Evolutionary conservation across 2,329 filamentous ascomycete genomes (phyloP), one percentile per base, ranked within the genome.

Genomic region (Bipolaris sorokiniana): DNA sequence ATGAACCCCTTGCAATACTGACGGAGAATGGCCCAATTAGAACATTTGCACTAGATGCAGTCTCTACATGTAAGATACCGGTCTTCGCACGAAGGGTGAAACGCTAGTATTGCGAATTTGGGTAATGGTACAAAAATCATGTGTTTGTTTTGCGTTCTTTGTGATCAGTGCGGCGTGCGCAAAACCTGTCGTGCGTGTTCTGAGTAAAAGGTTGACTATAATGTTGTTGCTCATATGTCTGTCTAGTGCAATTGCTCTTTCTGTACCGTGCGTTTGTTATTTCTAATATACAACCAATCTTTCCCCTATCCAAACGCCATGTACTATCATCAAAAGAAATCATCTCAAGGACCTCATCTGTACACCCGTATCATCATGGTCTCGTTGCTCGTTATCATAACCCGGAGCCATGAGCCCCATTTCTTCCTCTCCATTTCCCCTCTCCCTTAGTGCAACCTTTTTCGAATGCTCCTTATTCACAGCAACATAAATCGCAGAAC

Each of bases 401-500:
- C 51, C 65, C 34, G 63, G 51, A 7, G 61, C 65, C 66, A 72
- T 75, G 13, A 77, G 54, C 0, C 70, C 69, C 48, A 65, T 60
- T 48, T 74, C 77, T 63, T 78, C 77, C 50, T 76, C 74, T 15
- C 59, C 58, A 20, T 52, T 55, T 5, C 60, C 64, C 13, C 58
- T 50, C 20, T 59, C 69, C 7, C 55, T 37, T 16, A 40, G 40
- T 7, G 53, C 46, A 53, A 53, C 54, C 22, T 61, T 58, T 51
- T 63, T 70, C 2, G 66, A 62, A 15, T 61, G 54, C 53, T 81
- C 80, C 54, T 81, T 82, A 54, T 82, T 80, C 68, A 87, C 74
- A 0, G 86, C 87, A 48, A 90, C 85, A 68, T 85, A 88, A 26
- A 90, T 78, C 2, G 87, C 88, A 59, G 85, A 85, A 0, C 83